Evolutionary conservation across 768 basidiomycete species (phyloP), one percentile per base, ranked within the genome.

Genomic region (Mycena galopus): DNA sequence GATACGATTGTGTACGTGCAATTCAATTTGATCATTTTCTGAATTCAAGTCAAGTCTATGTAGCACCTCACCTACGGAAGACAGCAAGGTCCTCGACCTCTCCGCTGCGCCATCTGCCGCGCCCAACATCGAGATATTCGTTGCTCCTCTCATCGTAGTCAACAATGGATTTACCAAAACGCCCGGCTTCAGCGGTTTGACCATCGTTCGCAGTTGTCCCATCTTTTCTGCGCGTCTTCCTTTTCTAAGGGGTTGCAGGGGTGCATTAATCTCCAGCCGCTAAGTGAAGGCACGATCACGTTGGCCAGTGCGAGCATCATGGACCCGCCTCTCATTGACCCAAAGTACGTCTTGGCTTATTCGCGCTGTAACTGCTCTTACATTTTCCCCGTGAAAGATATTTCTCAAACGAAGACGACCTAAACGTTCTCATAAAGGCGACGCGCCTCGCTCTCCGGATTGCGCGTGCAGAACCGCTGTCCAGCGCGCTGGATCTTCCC

Each of bases 401-500:
- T 65, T 67, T 79, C 21, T 25, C 73, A 23, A 53, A 75, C 55
- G 62, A 55, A 25, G 65, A 62, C 21, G 79, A 80, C 47, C 62
- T 77, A 19, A 19, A 62, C 5, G 67, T 75, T 19, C 61, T 78
- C 33, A 57, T 77, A 50, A 69, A 66, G 27, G 76, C 67, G 6
- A 62, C 73, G 21, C 76, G 78, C 25, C 73, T 80, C 33, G 59
- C 71, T 11, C 67, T 80, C 16, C 60, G 73, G 3, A 77, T 79
- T 30, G 76, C 72, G 1, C 76, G 76, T 10, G 27, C 75, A 0
- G 56, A 53, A 19, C 75, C 78, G 9, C 64, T 80, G 8, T 4
- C 32, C 3, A 33, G 25, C 37, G 39, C 47, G 35, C 68, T 73
- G 39, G 65, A 57, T 30, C 77, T 59, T 19, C 62, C 55, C 25